These are phyloP conservation scores for Tagetes patula DNA, from an alignment of 129 eudicot species.

Conservation along the genomic window DNA sequence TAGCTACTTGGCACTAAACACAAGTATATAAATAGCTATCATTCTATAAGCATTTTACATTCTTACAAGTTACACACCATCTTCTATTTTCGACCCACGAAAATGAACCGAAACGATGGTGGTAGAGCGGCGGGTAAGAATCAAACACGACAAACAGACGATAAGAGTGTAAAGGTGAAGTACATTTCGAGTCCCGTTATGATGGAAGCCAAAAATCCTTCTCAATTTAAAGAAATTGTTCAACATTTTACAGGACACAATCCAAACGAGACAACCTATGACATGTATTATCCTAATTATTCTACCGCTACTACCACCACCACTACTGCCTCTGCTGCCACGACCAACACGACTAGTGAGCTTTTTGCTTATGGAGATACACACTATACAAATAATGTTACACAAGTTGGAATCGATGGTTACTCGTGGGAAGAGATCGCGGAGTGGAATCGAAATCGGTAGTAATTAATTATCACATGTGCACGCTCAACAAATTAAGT, in stretches of 20 bases:
- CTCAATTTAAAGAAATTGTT: slow-evolving; percentile 48
- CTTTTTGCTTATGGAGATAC: background rate
- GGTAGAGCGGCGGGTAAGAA: slow-evolving; percentile 22
- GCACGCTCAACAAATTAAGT: background rate
- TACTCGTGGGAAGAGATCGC: slow-evolving; percentile 28
- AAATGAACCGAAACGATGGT: slow-evolving; percentile 20
- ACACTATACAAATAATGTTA: background rate
- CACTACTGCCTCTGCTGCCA: background rate
- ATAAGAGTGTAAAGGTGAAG: slow-evolving; percentile 41
- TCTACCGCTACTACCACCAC: background rate
- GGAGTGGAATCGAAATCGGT: slow-evolving; percentile 21
- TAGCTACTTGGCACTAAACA: background rate
- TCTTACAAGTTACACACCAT: background rate
- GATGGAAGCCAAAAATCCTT: slow-evolving; percentile 48
- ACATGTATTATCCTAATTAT: background rate
- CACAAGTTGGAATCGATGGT: slow-evolving; percentile 23
- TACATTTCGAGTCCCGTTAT: slow-evolving; percentile 56
- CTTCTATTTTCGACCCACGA: background rate
- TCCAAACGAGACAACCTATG: background rate
- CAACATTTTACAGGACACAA: slow-evolving; percentile 50
- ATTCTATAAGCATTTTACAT: background rate
- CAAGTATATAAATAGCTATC: slow-evolving; percentile 26
- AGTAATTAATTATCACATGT: background rate
- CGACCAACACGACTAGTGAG: background rate
- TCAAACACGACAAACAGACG: slow-evolving; percentile 15